phyloP scores from a whole-genome alignment of 768 basidiomycete species.

The Tulasnella sp. region DNA sequence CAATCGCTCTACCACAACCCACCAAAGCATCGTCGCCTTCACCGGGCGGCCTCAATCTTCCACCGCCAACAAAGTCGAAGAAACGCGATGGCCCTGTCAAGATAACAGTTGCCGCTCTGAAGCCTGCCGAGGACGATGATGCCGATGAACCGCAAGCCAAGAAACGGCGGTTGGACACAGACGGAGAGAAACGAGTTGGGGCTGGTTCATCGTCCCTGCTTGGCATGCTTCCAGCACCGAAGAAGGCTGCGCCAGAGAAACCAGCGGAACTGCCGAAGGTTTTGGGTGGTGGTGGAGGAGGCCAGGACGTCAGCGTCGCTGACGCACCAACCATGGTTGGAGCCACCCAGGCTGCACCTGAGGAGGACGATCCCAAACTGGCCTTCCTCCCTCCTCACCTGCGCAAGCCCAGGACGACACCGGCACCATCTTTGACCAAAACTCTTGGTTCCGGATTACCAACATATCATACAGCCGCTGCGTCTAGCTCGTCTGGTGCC shows the following conservation, averaged over 20 bases:
- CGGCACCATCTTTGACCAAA: constrained; percentile 3
- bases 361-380: neutral
- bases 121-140: constrained; percentile 18
- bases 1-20: neutral
- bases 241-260: constrained; percentile 14
- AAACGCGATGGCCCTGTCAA: constrained; percentile 24
- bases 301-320: neutral
- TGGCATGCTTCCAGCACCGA: constrained; percentile 24
- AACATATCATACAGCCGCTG: neutral
- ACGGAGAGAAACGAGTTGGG: neutral
- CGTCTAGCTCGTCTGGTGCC: neutral
- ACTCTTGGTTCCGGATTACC: neutral
- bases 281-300: constrained; percentile 4
- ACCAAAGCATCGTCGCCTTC: neutral
- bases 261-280: constrained; percentile 13
- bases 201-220: constrained; percentile 23
- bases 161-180: constrained; percentile 17
- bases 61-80: constrained; percentile 21
- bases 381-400: constrained; percentile 8
- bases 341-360: neutral
- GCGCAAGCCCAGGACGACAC: constrained; percentile 7
- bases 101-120: constrained; percentile 23
- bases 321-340: neutral
- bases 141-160: constrained; percentile 18
- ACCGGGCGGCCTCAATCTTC: constrained; percentile 5